These are phyloP conservation scores for Candida corydali DNA, from an alignment of 805 yeast genomes.

Conservation along the genomic window DNA sequence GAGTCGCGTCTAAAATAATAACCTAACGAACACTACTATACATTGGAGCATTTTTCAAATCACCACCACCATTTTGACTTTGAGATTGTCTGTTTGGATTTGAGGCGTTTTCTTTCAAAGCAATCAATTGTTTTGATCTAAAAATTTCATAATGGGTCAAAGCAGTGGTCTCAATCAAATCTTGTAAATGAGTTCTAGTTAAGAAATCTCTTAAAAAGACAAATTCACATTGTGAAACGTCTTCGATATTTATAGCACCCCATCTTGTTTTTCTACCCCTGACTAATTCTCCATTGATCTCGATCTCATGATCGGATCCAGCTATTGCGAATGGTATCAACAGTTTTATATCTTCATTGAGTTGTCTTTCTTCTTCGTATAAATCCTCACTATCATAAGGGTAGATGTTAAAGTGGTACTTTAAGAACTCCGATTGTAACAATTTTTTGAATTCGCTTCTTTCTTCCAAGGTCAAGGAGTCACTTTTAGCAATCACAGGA, in stretches of 20 bases:
- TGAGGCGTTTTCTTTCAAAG: conserved; percentile 84
- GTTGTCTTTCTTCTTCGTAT: conserved; percentile 66
- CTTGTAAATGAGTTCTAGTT: conserved; percentile 93
- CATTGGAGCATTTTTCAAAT: conserved; percentile 4
- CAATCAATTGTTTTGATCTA: conserved; percentile 89
- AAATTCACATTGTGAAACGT: conserved; percentile 93
- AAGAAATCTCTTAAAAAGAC: conserved; percentile 89
- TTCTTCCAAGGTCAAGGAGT: conserved; percentile 82
- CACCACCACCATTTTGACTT: not conserved
- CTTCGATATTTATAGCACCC: conserved; percentile 93
- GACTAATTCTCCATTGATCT: conserved; percentile 71
- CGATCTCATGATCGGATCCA: conserved; percentile 79
- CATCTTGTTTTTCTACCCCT: conserved; percentile 91
- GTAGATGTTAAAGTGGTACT: conserved; percentile 71
- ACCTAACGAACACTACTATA: conserved; percentile 1
- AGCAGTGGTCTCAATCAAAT: conserved; percentile 89
- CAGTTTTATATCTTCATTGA: conserved; percentile 67
- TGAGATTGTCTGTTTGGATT: conserved; percentile 36
- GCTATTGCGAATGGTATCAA: conserved; percentile 91
- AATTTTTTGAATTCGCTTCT: conserved; percentile 72
- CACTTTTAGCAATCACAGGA: conserved; percentile 93
- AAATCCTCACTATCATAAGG: conserved; percentile 75
- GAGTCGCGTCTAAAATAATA: conserved; percentile 1
- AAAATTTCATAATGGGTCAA: conserved; percentile 86
- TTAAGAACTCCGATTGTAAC: conserved; percentile 71